A percentile compares a stretch with the other conserved stretches of the same genome.
Evolutionary conservation across 495 filamentous ascomycete genomes (phyloP).

Genomic region (Pyrenula massariospora): DNA sequence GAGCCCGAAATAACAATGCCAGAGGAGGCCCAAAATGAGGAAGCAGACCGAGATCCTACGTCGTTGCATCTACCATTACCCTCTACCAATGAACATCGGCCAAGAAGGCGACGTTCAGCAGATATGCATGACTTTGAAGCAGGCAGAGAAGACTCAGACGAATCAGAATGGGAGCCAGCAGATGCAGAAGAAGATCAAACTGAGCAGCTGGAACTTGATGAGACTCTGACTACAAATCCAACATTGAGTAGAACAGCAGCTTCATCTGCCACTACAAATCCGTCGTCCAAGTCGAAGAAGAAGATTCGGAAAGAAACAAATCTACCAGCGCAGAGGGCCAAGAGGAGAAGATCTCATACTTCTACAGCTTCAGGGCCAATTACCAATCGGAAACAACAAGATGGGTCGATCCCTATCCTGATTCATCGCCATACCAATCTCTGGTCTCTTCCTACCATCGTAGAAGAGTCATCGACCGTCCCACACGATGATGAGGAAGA

Average conservation of each 20-base stretch:
- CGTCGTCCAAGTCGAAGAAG: neutral
- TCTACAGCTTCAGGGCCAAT: neutral
- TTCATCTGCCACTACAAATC: neutral
- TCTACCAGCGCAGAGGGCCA: neutral
- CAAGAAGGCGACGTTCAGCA: too few relatives aligned
- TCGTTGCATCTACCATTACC: neutral
- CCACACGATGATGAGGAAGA: neutral
- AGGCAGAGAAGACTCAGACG: slow-evolving; percentile 8
- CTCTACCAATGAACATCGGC: too few relatives aligned
- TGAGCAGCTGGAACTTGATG: slow-evolving; percentile 4
- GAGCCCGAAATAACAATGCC: neutral
- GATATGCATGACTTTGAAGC: slow-evolving; percentile 11
- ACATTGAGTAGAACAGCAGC: neutral
- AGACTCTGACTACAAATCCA: slow-evolving; percentile 3
- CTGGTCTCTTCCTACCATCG: neutral
- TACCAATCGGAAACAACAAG: neutral
- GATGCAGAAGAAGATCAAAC: slow-evolving; percentile 4
- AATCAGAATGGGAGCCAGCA: slow-evolving; percentile 3
- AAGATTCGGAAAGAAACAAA: neutral
- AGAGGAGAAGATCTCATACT: neutral
- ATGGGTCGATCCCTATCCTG: neutral
- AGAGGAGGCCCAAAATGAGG: neutral
- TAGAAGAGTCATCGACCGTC: neutral
- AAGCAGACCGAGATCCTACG: neutral
- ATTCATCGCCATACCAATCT: neutral